A percentile compares a stretch with the other conserved stretches of the same genome.
Conservation (phyloP, 306 rosid genomes). For the Fagus crenata region DNA sequence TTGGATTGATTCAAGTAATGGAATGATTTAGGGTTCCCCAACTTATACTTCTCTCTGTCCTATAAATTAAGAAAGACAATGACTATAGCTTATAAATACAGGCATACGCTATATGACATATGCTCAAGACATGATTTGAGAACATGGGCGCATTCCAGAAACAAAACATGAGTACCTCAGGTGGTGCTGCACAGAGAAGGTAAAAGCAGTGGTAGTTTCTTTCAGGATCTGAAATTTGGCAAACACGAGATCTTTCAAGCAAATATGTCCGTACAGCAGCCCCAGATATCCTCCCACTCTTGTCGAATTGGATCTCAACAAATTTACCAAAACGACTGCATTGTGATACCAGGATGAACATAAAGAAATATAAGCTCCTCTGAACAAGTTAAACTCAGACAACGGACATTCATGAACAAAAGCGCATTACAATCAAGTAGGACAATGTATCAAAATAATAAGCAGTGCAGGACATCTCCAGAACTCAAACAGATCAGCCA, state of each 20-base stretch:
- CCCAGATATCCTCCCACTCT: constrained; percentile 98
- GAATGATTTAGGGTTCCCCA: constrained; percentile 77
- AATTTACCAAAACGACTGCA: constrained; percentile 99
- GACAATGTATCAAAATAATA: constrained; percentile 18
- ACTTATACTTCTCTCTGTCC: constrained; percentile 84
- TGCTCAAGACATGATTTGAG: constrained; percentile 7
- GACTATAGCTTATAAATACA: constrained; percentile 11
- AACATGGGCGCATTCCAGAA: constrained; percentile 22
- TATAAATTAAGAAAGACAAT: constrained; percentile 38
- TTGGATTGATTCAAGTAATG: constrained; percentile 96
- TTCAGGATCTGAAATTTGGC: constrained; percentile 96
- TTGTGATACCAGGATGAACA: constrained; percentile 35
- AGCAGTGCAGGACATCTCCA: constrained; percentile 21
- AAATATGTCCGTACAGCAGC: constrained; percentile 94
- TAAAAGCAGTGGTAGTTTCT: constrained; percentile 99
- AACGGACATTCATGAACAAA: constrained; percentile 8
- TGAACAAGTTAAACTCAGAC: constrained; percentile 25
- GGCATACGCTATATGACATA: not conserved
- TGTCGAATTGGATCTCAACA: constrained; percentile 99
- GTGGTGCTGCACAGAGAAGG: constrained; percentile 97
- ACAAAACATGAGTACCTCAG: constrained; percentile 62
- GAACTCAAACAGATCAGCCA: constrained; percentile 22
- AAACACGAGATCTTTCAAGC: constrained; percentile 99
- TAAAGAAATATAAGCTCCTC: constrained; percentile 22
- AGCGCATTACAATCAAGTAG: not conserved